Percentiles rank a stretch among this genome's conserved stretches.
Conservation (phyloP, 805 yeast genomes). For the Candida odintsovae region DNA sequence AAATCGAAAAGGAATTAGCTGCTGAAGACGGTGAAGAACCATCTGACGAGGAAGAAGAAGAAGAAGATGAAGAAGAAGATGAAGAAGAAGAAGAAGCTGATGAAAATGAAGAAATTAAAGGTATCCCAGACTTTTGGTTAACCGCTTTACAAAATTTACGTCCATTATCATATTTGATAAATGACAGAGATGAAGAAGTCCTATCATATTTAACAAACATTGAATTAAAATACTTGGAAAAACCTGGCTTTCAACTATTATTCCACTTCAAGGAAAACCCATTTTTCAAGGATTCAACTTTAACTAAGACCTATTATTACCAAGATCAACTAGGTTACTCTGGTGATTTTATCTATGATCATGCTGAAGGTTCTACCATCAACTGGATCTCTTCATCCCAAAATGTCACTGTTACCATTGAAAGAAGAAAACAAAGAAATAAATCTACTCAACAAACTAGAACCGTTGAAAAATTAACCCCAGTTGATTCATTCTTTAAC, state of each 20-base stretch:
- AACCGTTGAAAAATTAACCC: constrained; percentile 89
- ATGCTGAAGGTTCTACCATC: constrained; percentile 86
- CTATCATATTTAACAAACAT: constrained; percentile 63
- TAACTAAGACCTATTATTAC: constrained; percentile 86
- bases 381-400: constrained; percentile 76
- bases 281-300: constrained; percentile 63
- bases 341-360: constrained; percentile 95
- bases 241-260: constrained; percentile 84
- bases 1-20: constrained; percentile 51
- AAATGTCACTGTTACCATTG: constrained; percentile 81
- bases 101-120: constrained; percentile 44
- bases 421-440: constrained; percentile 95
- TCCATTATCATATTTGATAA: constrained; percentile 74
- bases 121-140: constrained; percentile 95
- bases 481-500: constrained; percentile 92
- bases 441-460: constrained; percentile 95
- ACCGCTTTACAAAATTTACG: constrained; percentile 88
- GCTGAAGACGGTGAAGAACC: constrained; percentile 35
- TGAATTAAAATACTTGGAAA: constrained; percentile 69
- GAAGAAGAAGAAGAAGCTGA: constrained; percentile 40
- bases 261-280: constrained; percentile 77
- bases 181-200: constrained; percentile 87
- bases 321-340: constrained; percentile 91
- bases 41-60: constrained; percentile 32
- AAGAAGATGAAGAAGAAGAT: constrained; percentile 34